Base-by-base conservation (phyloP, 164 flowering plant species). In the Taxillus chinensis region DNA sequence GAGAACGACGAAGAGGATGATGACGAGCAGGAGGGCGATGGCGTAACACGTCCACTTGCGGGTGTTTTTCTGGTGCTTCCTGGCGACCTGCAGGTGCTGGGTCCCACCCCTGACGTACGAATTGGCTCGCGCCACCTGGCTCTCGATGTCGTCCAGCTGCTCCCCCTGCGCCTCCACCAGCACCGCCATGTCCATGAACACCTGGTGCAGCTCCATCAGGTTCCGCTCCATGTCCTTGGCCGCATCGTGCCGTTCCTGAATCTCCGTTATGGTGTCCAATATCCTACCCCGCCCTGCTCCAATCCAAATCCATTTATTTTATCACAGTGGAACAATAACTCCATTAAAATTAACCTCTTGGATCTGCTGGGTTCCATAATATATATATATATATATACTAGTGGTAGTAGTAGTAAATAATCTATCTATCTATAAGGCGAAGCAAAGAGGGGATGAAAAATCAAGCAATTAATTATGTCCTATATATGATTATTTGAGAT, bases 171-270 rank as follows among this genome's bases (percentile, higher is more conserved):
- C 52, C 45, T 80, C 60, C 37, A 80, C 92, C 74, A 84, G 16
- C 5, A 84, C 87, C 0, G 84, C 75, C 86, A 84, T 81, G 73
- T 84, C 89, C 69, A 82, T 5, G 64, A 86, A 86, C 63, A 80
- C 83, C 59, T 83, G 92, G 58, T 83, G 88, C 61, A 83, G 67
- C 69, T 86, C 87, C 64, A 59, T 58, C 60, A 82, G 68, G 58
- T 78, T 79, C 71, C 68, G 81, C 75, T 84, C 89, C 67, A 86
- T 74, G 15, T 84, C 87, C 59, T 73, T 79, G 7, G 74, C 86
- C 0, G 81, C 84, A n/a, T 77, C 87, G 54, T 80, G 84, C 71
- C 92, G 74, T 58, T 86, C 92, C 59, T 78, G 81, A 9, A 84
- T 81, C 78, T 86, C 89, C 39, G 60, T 55, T 9, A 84, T 78